Evolutionary conservation across 2,329 filamentous ascomycete species (phyloP).

Genomic region (Davidsoniella eucalypti): DNA sequence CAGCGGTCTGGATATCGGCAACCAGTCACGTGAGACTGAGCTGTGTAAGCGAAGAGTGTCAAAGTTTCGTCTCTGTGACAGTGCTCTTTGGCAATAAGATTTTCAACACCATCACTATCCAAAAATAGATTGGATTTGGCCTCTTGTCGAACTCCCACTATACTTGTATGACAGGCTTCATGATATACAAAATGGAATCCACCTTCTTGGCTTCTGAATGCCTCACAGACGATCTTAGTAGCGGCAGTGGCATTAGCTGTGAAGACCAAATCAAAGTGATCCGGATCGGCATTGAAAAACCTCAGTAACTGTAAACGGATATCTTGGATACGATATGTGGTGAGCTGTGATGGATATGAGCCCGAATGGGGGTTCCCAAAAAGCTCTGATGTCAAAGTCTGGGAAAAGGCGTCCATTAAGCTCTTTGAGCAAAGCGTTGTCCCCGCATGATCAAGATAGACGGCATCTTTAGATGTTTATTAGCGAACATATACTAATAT

Average conservation of each 20-base stretch:
- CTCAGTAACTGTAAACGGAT: slow-evolving; percentile 35
- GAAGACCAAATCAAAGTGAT: slow-evolving; percentile 45
- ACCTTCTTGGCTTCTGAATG: slow-evolving; percentile 33
- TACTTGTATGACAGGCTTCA: slow-evolving; percentile 42
- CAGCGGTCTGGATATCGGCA: slow-evolving; percentile 42
- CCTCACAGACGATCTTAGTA: slow-evolving; percentile 45
- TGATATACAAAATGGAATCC: slow-evolving; percentile 45
- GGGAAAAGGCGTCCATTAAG: slow-evolving; percentile 37
- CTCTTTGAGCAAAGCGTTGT: slow-evolving; percentile 42
- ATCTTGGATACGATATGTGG: slow-evolving; percentile 39
- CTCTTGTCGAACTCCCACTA: slow-evolving; percentile 51
- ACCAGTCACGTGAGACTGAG: slow-evolving; percentile 55
- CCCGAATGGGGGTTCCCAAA: slow-evolving; percentile 55
- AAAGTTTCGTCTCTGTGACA: slow-evolving; percentile 14
- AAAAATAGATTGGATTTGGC: slow-evolving; percentile 40
- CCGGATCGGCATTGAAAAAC: slow-evolving; percentile 42
- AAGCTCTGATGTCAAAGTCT: slow-evolving; percentile 37
- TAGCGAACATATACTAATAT: not conserved
- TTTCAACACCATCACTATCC: slow-evolving; percentile 34
- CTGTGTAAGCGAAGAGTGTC: slow-evolving; percentile 45
- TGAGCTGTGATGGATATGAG: slow-evolving; percentile 39
- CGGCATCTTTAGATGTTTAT: slow-evolving; percentile 18
- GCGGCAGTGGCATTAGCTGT: slow-evolving; percentile 44
- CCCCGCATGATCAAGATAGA: slow-evolving; percentile 43
- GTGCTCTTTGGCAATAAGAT: slow-evolving; percentile 23